Evolutionary conservation across 1,139 yeast species (phyloP).

Genomic region (Kluyveromyces sp.): DNA sequence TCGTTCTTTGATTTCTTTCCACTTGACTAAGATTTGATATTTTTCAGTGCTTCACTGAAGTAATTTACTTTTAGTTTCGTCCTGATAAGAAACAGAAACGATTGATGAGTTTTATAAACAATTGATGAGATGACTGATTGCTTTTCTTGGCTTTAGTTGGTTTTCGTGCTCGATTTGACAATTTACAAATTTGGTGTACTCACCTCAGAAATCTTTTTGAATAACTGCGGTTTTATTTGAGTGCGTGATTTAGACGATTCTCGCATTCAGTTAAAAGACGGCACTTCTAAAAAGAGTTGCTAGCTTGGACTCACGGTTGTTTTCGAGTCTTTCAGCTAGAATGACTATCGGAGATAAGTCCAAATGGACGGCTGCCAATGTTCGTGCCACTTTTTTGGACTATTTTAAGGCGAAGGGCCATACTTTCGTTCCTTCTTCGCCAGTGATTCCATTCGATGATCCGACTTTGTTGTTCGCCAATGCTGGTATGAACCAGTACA

Average conservation of each 20-base stretch:
- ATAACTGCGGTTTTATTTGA: neutral
- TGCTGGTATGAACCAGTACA: conserved; percentile 99
- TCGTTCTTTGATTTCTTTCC: too few species aligned
- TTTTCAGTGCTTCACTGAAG: too few species aligned
- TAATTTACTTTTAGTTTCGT: too few species aligned
- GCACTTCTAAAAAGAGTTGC: neutral
- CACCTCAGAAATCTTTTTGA: neutral
- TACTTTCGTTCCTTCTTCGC: conserved; percentile 81
- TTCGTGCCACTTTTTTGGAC: conserved; percentile 80
- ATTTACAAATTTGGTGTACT: too few species aligned
- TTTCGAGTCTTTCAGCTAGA: conserved; percentile 8
- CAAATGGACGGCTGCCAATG: conserved; percentile 65
- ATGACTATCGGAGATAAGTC: conserved; percentile 33
- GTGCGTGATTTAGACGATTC: neutral
- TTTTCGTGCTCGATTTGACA: too few species aligned
- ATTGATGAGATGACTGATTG: too few species aligned
- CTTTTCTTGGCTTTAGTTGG: too few species aligned
- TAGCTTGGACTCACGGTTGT: conserved; percentile 5
- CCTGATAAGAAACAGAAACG: too few species aligned
- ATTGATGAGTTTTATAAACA: too few species aligned
- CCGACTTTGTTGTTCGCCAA: conserved; percentile 93
- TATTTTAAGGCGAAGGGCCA: conserved; percentile 67
- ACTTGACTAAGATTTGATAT: too few species aligned
- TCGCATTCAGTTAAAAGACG: neutral
- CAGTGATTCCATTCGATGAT: conserved; percentile 95